Conservation (phyloP, 768 basidiomycete species). For the Mycena indigotica region DNA sequence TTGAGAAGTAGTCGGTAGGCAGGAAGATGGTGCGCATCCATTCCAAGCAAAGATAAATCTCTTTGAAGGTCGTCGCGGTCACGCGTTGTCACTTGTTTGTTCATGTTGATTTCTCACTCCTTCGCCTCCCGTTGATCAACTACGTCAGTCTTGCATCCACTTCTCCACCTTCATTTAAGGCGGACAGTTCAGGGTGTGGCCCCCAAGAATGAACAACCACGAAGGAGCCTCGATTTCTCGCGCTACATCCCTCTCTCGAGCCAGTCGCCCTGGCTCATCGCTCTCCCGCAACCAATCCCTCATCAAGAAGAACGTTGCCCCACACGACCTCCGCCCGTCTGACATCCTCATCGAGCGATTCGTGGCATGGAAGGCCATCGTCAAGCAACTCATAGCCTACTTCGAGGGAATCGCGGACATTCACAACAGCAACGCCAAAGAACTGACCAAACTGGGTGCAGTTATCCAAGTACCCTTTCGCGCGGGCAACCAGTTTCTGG, state of each 20-base stretch:
- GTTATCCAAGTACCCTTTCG: constrained; percentile 98
- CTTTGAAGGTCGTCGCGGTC: no score
- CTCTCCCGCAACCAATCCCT: constrained; percentile 81
- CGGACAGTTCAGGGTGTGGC: background rate
- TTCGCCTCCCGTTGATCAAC: background rate
- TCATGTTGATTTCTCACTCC: background rate
- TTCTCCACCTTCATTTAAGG: background rate
- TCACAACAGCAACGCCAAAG: constrained; percentile 90
- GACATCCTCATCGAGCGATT: constrained; percentile 97
- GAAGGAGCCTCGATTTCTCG: constrained; percentile 61
- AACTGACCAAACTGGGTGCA: constrained; percentile 89
- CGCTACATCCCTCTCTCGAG: constrained; percentile 71
- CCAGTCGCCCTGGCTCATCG: constrained; percentile 66
- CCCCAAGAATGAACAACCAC: constrained; percentile 19
- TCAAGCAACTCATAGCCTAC: constrained; percentile 93
- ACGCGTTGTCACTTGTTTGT: background rate
- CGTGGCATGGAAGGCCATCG: constrained; percentile 93
- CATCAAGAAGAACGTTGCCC: constrained; percentile 92
- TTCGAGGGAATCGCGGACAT: constrained; percentile 84
- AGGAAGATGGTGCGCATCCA: no score
- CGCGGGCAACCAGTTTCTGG: constrained; percentile 94
- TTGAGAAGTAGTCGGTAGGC: background rate
- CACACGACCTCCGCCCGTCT: constrained; percentile 87
- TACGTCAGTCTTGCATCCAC: background rate
- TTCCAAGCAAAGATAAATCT: no score